Conservation (phyloP, 441 rosid genomes). For the Adansonia rubrostipa region DNA sequence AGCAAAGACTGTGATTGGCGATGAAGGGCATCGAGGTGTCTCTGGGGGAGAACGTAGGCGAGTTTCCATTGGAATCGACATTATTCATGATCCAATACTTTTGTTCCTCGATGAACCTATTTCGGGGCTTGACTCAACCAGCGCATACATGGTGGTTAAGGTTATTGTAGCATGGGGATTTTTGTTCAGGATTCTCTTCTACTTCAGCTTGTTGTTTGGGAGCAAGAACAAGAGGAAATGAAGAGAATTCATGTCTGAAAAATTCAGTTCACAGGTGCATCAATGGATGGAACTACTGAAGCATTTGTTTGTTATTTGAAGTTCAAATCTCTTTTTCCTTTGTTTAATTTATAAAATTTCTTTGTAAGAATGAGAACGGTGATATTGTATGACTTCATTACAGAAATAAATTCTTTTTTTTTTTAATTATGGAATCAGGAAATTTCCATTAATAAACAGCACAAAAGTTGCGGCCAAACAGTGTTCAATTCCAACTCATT, state of each 20-base stretch:
- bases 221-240: conserved; percentile 64
- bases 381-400: too few species aligned
- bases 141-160: conserved; percentile 26
- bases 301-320: too few species aligned
- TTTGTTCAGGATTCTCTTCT: conserved; percentile 69
- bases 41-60: not conserved
- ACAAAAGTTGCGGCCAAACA: too few species aligned
- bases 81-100: not conserved
- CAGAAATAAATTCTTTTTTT: too few species aligned
- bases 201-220: conserved; percentile 57
- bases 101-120: not conserved
- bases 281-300: too few species aligned
- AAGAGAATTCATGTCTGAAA: not conserved
- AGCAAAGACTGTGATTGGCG: not conserved
- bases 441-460: too few species aligned
- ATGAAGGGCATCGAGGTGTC: not conserved
- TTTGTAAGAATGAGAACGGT: too few species aligned
- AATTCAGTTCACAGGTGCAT: too few species aligned
- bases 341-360: too few species aligned
- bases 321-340: too few species aligned
- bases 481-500: too few species aligned
- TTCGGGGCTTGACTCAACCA: not conserved
- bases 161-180: conserved; percentile 78
- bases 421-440: too few species aligned
- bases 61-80: not conserved